Base-by-base conservation (phyloP, 345 rosid species). In the Salix dunnii region DNA sequence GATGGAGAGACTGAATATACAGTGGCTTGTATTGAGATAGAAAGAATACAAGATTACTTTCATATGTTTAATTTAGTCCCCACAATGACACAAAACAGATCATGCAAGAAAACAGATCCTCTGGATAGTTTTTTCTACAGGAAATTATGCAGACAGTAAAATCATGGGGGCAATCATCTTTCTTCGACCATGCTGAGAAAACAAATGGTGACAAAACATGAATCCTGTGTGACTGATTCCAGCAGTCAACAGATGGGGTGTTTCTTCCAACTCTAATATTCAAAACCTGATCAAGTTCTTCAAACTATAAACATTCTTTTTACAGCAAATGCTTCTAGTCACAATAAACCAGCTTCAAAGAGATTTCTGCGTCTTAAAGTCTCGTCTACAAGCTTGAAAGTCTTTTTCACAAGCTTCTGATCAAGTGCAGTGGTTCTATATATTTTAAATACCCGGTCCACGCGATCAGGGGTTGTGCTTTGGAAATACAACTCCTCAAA, bases 381-480 rank as follows among this genome's bases (percentile, higher is more conserved):
- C 88, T 96, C 99, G 13, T 93, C 99, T 23, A 96, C 98, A 7
- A 96, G 96, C 85, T 96, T 96, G 90, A 96, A 96, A 7, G 99
- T 96, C 83, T 94, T 96, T 89, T 94, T 96, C 80, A 96, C 93
- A n/a, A 96, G 97, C 85, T 92, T 96, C 85, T 89, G 98, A 79
- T 94, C 98, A 40, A 94, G 92, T 25, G 98, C 97, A 1, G 95
- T 94, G 4, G 98, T 96, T 74, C 99, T 86, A 67, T 96, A 96
- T 82, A 94, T 91, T 86, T 96, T 96, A 80, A 96, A 96, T 23
- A 96, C 97, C 58, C 97, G 84, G 83, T 96, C 98, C 71, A 96
- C 92, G 40, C 89, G 85, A 74, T 92, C 94, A 3, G 98, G 95
- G 3, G 87, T 82, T 1, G 97, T 90, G 90, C 95, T 91, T 66